A percentile compares a stretch with the other conserved stretches of the same genome.
These are phyloP conservation scores for Zea luxurians DNA, from an alignment of 176 grass and related monocot species.

Conservation along the genomic window DNA sequence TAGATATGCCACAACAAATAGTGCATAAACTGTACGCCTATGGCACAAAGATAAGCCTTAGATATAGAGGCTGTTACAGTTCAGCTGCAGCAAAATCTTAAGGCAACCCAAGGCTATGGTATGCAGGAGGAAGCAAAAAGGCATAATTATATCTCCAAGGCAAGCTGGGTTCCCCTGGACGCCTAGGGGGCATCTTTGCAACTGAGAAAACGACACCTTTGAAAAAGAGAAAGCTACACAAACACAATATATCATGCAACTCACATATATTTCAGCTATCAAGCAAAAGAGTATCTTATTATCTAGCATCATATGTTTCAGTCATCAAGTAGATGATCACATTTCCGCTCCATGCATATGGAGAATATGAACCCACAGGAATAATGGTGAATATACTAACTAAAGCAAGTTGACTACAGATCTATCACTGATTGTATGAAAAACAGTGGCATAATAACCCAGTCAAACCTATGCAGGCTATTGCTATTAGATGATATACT, in stretches of 20 bases:
- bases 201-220: too few relatives aligned
- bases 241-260: constrained; percentile 15
- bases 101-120: background rate
- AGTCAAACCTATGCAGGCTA: constrained; percentile 24
- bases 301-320: constrained; percentile 19
- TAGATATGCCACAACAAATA: background rate
- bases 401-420: background rate
- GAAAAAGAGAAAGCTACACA: background rate
- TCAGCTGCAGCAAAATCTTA: constrained; percentile 12
- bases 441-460: background rate
- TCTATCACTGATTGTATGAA: background rate
- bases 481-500: constrained; percentile 12
- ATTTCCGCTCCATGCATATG: constrained; percentile 3
- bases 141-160: background rate
- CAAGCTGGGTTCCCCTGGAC: background rate
- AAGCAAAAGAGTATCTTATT: background rate
- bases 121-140: background rate
- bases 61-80: background rate
- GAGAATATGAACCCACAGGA: background rate
- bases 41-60: constrained; percentile 10
- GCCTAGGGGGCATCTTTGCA: background rate
- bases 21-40: background rate
- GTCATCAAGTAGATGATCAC: background rate
- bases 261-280: constrained; percentile 2
- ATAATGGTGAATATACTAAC: background rate